Evolutionary conservation across 2,329 filamentous ascomycete genomes (phyloP), one percentile per base, ranked within the genome.

Genomic region (Pseudopithomyces chartarum): DNA sequence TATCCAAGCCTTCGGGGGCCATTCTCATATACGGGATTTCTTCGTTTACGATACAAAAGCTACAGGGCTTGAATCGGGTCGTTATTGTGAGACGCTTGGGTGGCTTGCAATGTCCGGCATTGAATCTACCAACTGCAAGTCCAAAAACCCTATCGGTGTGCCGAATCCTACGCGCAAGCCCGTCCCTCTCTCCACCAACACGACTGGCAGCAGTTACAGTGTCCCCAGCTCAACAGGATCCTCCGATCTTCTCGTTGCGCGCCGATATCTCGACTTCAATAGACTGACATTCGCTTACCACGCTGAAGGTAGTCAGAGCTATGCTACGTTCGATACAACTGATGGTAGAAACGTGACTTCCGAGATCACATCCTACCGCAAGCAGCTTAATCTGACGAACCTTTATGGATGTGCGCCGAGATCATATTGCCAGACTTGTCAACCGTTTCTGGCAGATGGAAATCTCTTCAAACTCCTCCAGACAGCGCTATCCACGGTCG

Each of bases 191-290:
- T 65, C 65, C 19, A 69, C 63, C 56, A 69, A 66, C 17, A 70
- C 62, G 23, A 62, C 52, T 11, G 26, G n/a, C n/a, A 65, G 59
- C 59, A 60, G 74, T 45, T 45, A 32, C 10, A 76, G 71, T 1
- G 72, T 80, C 6, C 67, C 71, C 0, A 66, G 58, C 1, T 74
- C 73, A n/a, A 70, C 63, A 8, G 68, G 64, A 11, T 61, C 66
- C 1, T 73, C 73, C n/a, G 55, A 75, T 36, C 39, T 73, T n/a
- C 59, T 62, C 73, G 87, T 84, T 65, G 82, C 83, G 3, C 82
- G 87, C 7, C 81, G 87, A 22, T 90, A 89, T 65, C 79, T 90
- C 10, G 87, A 90, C 73, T 90, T 86, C 83, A 90, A 89, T 70
- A 81, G 85, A 5, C 76, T 81, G n/a, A 87, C 85, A 0, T 89